Base-by-base conservation (phyloP, 2,329 filamentous ascomycete species). In the Trichoderma sp. region DNA sequence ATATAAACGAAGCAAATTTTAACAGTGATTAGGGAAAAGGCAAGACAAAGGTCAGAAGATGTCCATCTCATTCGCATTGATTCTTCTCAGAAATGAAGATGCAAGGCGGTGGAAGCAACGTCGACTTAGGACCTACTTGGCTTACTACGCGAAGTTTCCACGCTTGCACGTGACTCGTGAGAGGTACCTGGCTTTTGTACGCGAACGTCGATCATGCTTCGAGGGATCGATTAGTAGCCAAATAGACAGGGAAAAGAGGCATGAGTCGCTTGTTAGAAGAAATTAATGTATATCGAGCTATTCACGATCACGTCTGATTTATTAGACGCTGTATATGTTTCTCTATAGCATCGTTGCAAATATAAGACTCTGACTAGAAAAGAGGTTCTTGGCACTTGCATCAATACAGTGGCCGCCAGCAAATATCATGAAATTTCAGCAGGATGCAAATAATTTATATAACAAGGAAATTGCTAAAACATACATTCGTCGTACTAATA, bases 151-250 rank as follows among this genome's bases (percentile, higher is more conserved):
- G 68, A 69, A 59, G 70, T 58, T 63, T n/a, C 65, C 70, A 70
- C 71, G 61, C 6, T 5, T 24, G 51, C 71, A 72, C 71, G 70
- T 72, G 71, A 71, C 59, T n/a, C 11, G 24, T 11, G 6, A 21
- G 24, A 28, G 24, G 18, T 30, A 55, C 16, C 21, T 24, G 18
- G 37, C 32, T 30, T 43, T 24, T 13, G n/a, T 37, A 32, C 32
- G 30, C 18, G 32, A 55, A 24, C 32, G 13, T 26, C 32, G 2
- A 21, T 14, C 14, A 24, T 4, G 34, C 8, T 28, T 32, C 32
- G 5, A 18, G 24, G 2, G n/a, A 24, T 4, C 24, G 8, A 24
- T 4, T 13, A 4, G 21, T 39, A 21, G 5, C 24, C 8, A 16
- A 14, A 59, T 7, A 2, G 18, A 21, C 16, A 37, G 54, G 6